Evolutionary conservation across 2,329 filamentous ascomycete species (phyloP).

Genomic region (Monilinia fructicola): DNA sequence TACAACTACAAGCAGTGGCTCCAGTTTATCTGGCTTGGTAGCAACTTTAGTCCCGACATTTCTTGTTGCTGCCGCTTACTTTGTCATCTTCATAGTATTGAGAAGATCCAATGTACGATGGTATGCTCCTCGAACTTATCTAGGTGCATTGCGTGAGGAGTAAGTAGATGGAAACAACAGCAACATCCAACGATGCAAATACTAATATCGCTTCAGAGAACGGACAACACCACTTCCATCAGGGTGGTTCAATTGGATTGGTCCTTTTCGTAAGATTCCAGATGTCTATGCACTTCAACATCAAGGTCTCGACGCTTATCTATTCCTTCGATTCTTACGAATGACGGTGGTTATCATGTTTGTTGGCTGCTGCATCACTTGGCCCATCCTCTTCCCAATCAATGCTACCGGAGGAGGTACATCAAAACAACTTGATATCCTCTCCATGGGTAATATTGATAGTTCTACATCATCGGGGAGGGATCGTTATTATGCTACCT

Average conservation of each 20-base stretch:
- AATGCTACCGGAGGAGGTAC: conserved; percentile 77
- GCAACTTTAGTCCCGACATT: conserved; percentile 50
- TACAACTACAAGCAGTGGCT: conserved; percentile 22
- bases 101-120: conserved; percentile 49
- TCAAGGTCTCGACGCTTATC: conserved; percentile 87
- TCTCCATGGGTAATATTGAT: conserved; percentile 76
- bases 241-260: conserved; percentile 67
- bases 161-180: conserved; percentile 22
- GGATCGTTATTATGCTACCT: conserved; percentile 74
- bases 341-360: conserved; percentile 76
- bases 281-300: conserved; percentile 85
- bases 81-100: conserved; percentile 51
- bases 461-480: conserved; percentile 52
- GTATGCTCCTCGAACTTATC: conserved; percentile 56
- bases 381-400: conserved; percentile 81
- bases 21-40: conserved; percentile 45
- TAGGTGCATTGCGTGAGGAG: conserved; percentile 51
- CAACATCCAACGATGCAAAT: conserved; percentile 22
- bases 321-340: conserved; percentile 86
- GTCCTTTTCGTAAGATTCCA: conserved; percentile 62
- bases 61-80: conserved; percentile 46
- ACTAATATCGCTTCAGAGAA: conserved; percentile 44
- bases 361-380: conserved; percentile 79
- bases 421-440: conserved; percentile 66
- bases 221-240: conserved; percentile 59